These are phyloP conservation scores for Corchorus olitorius DNA, from an alignment of 345 rosid genomes.

Conservation along the genomic window DNA sequence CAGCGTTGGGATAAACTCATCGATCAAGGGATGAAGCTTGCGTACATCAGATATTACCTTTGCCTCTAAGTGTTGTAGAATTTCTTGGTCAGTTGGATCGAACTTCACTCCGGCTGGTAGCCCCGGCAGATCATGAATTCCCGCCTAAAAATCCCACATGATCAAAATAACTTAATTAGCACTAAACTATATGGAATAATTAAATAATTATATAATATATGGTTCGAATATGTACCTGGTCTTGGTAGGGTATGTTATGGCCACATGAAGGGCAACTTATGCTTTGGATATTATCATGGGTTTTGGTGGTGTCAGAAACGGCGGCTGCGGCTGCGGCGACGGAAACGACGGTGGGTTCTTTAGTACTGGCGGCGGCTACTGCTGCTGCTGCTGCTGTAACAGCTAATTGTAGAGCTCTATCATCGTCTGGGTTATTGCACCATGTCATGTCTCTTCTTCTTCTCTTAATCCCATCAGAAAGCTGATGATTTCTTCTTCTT, in stretches of 20 bases:
- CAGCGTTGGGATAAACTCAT: conserved; percentile 83
- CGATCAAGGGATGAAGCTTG: conserved; percentile 80
- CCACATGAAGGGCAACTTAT: conserved; percentile 82
- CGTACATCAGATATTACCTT: conserved; percentile 56
- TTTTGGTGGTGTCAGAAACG: conserved; percentile 27
- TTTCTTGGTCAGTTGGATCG: conserved; percentile 91
- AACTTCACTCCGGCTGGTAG: conserved; percentile 95
- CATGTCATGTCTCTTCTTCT: conserved; percentile 56
- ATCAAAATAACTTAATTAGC: background rate
- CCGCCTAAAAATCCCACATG: conserved; percentile 50
- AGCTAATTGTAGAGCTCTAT: conserved; percentile 31
- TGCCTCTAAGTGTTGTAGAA: conserved; percentile 83
- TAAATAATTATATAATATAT: background rate
- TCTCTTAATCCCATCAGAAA: conserved; percentile 28
- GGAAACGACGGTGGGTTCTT: background rate
- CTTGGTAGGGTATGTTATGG: conserved; percentile 48
- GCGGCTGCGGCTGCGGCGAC: background rate
- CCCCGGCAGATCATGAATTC: conserved; percentile 75
- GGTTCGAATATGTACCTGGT: conserved; percentile 55
- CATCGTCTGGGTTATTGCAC: conserved; percentile 55
- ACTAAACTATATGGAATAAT: background rate
- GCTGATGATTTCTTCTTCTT: background rate
- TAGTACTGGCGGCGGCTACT: background rate
- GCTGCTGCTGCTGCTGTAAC: conserved; percentile 14
- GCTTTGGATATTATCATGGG: conserved; percentile 21